Evolutionary conservation across 495 filamentous ascomycete genomes (phyloP), one percentile per base, ranked within the genome.

Genomic region (Pseudoneurospora amorphoporcata): DNA sequence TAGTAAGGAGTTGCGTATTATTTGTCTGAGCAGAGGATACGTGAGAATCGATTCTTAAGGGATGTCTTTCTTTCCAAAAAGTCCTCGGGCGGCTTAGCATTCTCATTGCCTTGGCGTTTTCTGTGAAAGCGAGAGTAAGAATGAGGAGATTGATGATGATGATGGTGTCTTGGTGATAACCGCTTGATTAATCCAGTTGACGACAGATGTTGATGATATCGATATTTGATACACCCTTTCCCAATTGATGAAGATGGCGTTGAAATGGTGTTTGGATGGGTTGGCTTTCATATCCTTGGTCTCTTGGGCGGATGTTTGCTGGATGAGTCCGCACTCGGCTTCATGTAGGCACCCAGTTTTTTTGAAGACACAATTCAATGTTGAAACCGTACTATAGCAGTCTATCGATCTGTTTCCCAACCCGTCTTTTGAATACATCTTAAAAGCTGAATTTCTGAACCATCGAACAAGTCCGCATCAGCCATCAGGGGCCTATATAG

Each of bases 101-200:
- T 65, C 53, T 65, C 53, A 65, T 65, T 37, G 53, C 47, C 29
- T 17, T 37, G 53, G 53, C 29, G 29, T 35, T 65, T 35, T 65
- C 12, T 65, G 14, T 53, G n/a, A 29, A 2, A 58, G 0, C 14
- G 14, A 32, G 14, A 17, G 12, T 61, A 10, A 61, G 23, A 14
- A 2, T 65, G 29, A 65, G 53, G 53, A 17, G 53, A 65, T 17
- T 65, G 29, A 61, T 43, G 39, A 40, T 58, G 19, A 65, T 65
- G 53, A 35, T 35, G 53, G 53, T 6, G 29, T 16, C 14, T 65
- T 6, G 14, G 53, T 61, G 23, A 29, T 2, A 61, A 23, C 4
- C 23, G 53, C 12, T 61, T 14, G 53, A 23, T 3, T 5, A 10
- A 4, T 53, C 19, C 19, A 23, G 45, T 53, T 53, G 19, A 53